Evolutionary conservation across 257 asterid species (phyloP), one percentile per base, ranked within the genome.

Genomic region (Scutellaria barbata): DNA sequence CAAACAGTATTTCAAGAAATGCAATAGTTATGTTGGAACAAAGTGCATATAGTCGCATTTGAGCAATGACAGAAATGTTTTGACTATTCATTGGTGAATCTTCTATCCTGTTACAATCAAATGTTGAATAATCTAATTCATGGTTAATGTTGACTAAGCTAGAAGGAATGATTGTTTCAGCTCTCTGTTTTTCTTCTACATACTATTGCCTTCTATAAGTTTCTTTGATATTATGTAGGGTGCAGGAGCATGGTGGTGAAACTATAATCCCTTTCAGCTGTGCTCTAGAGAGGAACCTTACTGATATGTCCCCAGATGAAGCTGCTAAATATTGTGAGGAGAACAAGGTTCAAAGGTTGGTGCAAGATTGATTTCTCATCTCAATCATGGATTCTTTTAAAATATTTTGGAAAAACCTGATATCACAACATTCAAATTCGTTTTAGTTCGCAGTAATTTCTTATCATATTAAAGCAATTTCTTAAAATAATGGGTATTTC

Each of bases 231-330:
- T 63, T 75, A 72, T 72, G 54, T 74, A 95, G 99, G 99, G 98
- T 95, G 81, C 99, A 95, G 78, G 99, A 95, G 84, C 99, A 95
- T 80, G 99, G 99, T 61, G 99, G 94, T 76, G 99, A 85, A 74
- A 68, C 77, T 70, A 89, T 95, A 66, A 85, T 92, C 77, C 99
- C 99, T 79, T 86, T 95, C 80, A 95, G 99, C 71, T 87, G 97
- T 80, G 89, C 84, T 74, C 84, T 95, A 40, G 99, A 95, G 86
- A 92, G 92, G 78, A 84, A 84, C 54, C 96, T 95, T 79, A 84
- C 96, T 63, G 99, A 95, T 76, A n/a, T 92, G 77, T 69, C 89
- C 56, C 86, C 94, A 6, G 99, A 92, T 22, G 99, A 89, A 71
- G 95, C 87, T 86, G 88, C 90, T 33, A 89, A 92, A 74, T 92